These are phyloP conservation scores for Metschnikowia bowlesiae DNA, from an alignment of 805 yeast genomes.

Conservation along the genomic window DNA sequence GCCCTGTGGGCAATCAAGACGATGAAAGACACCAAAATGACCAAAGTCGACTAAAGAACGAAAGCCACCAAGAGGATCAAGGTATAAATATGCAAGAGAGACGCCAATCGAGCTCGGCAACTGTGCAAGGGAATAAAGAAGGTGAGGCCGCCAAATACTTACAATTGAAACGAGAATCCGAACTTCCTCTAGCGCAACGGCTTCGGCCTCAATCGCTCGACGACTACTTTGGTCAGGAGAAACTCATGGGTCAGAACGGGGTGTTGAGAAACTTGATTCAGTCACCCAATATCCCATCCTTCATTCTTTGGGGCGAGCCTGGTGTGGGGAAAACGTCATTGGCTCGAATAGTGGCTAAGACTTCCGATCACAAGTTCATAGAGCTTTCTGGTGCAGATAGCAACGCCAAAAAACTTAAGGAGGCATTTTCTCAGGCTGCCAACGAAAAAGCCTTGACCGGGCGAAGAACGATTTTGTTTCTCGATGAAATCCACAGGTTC, in stretches of 20 bases:
- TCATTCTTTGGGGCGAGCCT: constrained; percentile 42
- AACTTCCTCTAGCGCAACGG: constrained; percentile 37
- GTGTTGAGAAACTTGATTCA: constrained; percentile 30
- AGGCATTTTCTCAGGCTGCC: constrained; percentile 33
- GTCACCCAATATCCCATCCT: constrained; percentile 35
- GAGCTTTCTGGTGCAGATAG: constrained; percentile 40
- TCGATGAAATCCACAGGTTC: constrained; percentile 43
- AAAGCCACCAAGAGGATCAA: background rate
- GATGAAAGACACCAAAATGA: background rate
- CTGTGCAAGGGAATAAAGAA: background rate
- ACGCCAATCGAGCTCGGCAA: background rate
- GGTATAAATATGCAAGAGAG: background rate
- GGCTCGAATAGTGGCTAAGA: constrained; percentile 36
- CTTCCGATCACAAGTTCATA: constrained; percentile 29
- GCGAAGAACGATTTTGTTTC: constrained; percentile 28
- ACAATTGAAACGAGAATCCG: constrained; percentile 18
- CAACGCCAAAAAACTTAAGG: constrained; percentile 33
- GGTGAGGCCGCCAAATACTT: background rate
- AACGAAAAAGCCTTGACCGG: constrained; percentile 34
- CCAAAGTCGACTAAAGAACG: background rate
- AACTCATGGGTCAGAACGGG: constrained; percentile 36
- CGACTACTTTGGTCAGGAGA: constrained; percentile 41
- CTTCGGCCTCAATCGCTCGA: constrained; percentile 35
- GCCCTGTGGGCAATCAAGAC: background rate
- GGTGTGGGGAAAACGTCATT: constrained; percentile 44